phyloP scores from a whole-genome alignment of 345 rosid genomes.

The Salix exigua region DNA sequence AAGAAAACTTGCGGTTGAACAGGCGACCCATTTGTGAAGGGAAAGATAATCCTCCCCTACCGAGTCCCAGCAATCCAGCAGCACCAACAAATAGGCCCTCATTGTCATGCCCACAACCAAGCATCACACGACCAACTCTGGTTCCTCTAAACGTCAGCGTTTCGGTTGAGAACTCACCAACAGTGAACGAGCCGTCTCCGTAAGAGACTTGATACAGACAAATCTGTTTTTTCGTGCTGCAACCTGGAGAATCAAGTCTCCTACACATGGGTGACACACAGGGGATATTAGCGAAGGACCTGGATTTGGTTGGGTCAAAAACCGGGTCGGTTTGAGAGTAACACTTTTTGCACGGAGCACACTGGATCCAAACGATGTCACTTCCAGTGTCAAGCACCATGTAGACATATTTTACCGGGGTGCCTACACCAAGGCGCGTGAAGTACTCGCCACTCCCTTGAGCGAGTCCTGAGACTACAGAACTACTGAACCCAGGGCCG shows the following conservation, averaged over 20 bases:
- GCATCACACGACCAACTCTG: slow-evolving; percentile 60
- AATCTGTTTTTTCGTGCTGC: slow-evolving; percentile 41
- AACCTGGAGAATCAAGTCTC: slow-evolving; percentile 19
- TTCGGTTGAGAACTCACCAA: slow-evolving; percentile 83
- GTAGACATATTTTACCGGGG: slow-evolving; percentile 74
- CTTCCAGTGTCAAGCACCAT: slow-evolving; percentile 95
- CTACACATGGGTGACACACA: slow-evolving; percentile 46
- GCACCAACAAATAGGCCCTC: slow-evolving; percentile 94
- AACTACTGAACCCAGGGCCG: slow-evolving; percentile 23
- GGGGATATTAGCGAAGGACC: slow-evolving; percentile 51
- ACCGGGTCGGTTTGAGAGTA: slow-evolving; percentile 84
- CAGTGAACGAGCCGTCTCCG: slow-evolving; percentile 91
- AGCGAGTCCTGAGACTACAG: slow-evolving; percentile 75
- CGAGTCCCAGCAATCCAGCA: slow-evolving; percentile 85
- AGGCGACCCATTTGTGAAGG: slow-evolving; percentile 77
- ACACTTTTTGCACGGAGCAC: slow-evolving; percentile 85
- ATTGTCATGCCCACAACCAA: slow-evolving; percentile 93
- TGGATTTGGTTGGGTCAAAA: slow-evolving; percentile 70
- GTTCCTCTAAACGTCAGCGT: slow-evolving; percentile 71
- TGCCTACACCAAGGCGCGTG: slow-evolving; percentile 90
- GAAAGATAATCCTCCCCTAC: slow-evolving; percentile 77
- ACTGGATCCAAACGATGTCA: slow-evolving; percentile 93
- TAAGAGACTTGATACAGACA: slow-evolving; percentile 88
- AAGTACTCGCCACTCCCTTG: slow-evolving; percentile 97
- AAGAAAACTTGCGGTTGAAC: slow-evolving; percentile 75